These are phyloP conservation scores for Pythium grandisporangium DNA, from an alignment of 352 stramenopile genomes.

Conservation along the genomic window DNA sequence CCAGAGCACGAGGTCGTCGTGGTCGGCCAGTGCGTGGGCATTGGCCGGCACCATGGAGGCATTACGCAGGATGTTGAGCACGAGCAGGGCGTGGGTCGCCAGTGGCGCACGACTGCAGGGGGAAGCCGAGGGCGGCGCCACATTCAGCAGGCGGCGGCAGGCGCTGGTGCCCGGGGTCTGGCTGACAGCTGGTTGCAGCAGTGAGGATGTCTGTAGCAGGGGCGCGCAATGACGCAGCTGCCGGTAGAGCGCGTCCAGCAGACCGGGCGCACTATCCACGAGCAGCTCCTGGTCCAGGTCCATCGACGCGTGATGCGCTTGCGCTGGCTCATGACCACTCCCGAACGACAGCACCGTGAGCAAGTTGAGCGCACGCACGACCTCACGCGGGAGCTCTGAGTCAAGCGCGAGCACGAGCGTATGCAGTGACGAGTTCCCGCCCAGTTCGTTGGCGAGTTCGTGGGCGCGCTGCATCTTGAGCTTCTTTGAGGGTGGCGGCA, in stretches of 20 bases:
- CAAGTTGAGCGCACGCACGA: constrained; percentile 51
- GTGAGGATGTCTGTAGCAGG: constrained; percentile 18
- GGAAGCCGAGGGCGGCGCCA: constrained; percentile 24
- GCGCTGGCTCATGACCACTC: constrained; percentile 15
- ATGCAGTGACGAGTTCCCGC: constrained; percentile 59
- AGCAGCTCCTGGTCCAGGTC: constrained; percentile 62
- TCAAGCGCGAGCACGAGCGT: constrained; percentile 63
- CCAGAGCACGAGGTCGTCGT: constrained; percentile 57
- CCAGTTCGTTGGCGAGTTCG: constrained; percentile 35
- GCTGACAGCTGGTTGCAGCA: neutral
- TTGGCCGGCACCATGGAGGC: constrained; percentile 65
- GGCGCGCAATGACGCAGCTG: constrained; percentile 48
- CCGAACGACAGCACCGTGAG: constrained; percentile 68
- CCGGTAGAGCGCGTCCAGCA: constrained; percentile 67
- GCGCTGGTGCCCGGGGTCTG: too few species aligned
- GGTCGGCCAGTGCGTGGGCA: constrained; percentile 46
- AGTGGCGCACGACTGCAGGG: constrained; percentile 51
- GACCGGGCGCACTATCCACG: constrained; percentile 53
- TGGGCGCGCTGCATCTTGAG: constrained; percentile 51
- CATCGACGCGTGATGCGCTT: constrained; percentile 9
- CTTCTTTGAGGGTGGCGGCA: constrained; percentile 50
- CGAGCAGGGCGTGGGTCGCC: constrained; percentile 34
- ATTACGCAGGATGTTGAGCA: constrained; percentile 79
- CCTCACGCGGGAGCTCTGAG: constrained; percentile 43
- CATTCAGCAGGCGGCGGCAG: constrained; percentile 30